Evolutionary conservation across 495 filamentous ascomycete species (phyloP).

Genomic region (Podospora australis): DNA sequence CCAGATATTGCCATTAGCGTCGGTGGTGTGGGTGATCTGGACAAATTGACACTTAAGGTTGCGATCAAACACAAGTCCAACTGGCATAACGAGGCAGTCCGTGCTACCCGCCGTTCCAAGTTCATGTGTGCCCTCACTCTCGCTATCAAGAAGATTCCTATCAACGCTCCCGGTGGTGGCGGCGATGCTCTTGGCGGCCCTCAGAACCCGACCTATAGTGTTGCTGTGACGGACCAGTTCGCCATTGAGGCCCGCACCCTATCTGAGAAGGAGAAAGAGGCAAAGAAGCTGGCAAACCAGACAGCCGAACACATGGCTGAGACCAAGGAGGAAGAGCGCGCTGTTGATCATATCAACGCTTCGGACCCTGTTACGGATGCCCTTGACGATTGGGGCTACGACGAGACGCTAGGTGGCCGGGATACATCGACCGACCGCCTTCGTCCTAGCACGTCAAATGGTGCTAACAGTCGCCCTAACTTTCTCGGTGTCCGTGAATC

Average conservation of each 20-base stretch:
- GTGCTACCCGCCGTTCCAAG: slow-evolving; percentile 78
- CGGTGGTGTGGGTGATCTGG: slow-evolving; percentile 73
- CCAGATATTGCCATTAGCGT: slow-evolving; percentile 73
- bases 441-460: slow-evolving; percentile 21
- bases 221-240: slow-evolving; percentile 60
- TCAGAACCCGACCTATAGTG: slow-evolving; percentile 65
- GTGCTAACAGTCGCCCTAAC: slow-evolving; percentile 16
- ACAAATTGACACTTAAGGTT: slow-evolving; percentile 76
- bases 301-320: slow-evolving; percentile 3
- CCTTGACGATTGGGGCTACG: slow-evolving; percentile 37
- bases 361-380: slow-evolving; percentile 30
- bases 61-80: slow-evolving; percentile 91
- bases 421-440: slow-evolving; percentile 25
- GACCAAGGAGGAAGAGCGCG: slow-evolving; percentile 24
- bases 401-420: slow-evolving; percentile 28
- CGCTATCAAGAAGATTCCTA: slow-evolving; percentile 79
- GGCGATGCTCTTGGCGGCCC: slow-evolving; percentile 59
- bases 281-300: slow-evolving; percentile 49
- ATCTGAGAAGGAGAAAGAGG: slow-evolving; percentile 55
- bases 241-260: slow-evolving; percentile 55
- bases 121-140: slow-evolving; percentile 93
- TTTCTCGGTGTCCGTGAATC: slow-evolving; percentile 29
- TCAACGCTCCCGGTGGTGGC: slow-evolving; percentile 74
- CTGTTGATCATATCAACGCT: slow-evolving; percentile 34
- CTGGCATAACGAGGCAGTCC: slow-evolving; percentile 87